Percentiles rank a stretch among this genome's conserved stretches.
Evolutionary conservation across 305 asterid species (phyloP).

Genomic region (Fraxinus velutina): DNA sequence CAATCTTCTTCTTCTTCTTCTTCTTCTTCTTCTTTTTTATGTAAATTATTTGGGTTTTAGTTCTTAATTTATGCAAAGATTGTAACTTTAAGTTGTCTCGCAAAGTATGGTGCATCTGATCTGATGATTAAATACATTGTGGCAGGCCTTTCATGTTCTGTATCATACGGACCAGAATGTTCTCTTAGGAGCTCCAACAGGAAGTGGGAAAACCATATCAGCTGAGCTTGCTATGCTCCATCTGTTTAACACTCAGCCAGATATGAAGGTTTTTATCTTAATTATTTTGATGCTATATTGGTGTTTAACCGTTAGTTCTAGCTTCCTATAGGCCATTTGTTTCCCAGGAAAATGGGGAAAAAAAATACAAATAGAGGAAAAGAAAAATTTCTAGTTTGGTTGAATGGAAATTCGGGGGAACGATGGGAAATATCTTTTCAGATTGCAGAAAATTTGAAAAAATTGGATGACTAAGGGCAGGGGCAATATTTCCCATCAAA

Average conservation of each 20-base stretch:
- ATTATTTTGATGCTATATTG: not conserved
- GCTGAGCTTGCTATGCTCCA: slow-evolving; percentile 99
- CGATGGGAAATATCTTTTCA: not conserved
- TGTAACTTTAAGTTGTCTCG: slow-evolving; percentile 12
- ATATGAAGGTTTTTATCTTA: slow-evolving; percentile 68
- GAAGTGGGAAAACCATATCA: slow-evolving; percentile 98
- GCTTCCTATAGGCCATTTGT: not conserved
- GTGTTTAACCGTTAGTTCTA: not conserved
- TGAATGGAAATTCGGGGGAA: not conserved
- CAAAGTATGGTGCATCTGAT: slow-evolving; percentile 29
- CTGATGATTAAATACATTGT: slow-evolving; percentile 22
- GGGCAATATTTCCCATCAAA: not conserved
- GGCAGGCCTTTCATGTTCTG: slow-evolving; percentile 90
- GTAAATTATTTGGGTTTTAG: not conserved
- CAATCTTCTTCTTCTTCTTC: not conserved
- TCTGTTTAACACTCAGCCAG: slow-evolving; percentile 83
- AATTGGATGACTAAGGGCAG: not conserved
- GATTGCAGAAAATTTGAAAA: not conserved
- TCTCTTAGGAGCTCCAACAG: slow-evolving; percentile 98
- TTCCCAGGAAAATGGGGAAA: not conserved
- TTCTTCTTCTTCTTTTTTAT: not conserved
- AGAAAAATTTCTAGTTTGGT: not conserved
- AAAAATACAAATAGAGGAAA: not conserved
- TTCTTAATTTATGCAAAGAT: not conserved
- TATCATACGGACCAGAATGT: slow-evolving; percentile 91